Percentiles rank a stretch among this genome's conserved stretches.
These are phyloP conservation scores for Daldinia loculata DNA, from an alignment of 495 filamentous ascomycete genomes.

Conservation along the genomic window DNA sequence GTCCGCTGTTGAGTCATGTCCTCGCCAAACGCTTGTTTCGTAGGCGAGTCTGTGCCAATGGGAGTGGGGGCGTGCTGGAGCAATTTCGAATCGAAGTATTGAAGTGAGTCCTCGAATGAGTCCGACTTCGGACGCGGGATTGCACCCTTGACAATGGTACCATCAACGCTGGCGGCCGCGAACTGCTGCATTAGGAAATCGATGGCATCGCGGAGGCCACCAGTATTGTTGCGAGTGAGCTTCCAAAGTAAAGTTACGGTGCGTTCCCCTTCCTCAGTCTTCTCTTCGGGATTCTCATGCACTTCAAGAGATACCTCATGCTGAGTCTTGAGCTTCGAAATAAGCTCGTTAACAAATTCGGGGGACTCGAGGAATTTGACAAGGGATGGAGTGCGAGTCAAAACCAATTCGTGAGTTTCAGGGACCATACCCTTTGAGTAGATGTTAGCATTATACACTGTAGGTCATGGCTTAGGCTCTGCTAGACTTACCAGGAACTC, in stretches of 20 bases:
- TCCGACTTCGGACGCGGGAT: slow-evolving; percentile 97
- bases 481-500: slow-evolving; percentile 76
- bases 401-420: slow-evolving; percentile 88
- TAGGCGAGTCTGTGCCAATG: slow-evolving; percentile 84
- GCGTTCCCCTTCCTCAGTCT: slow-evolving; percentile 60
- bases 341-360: slow-evolving; percentile 79
- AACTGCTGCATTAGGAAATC: slow-evolving; percentile 89
- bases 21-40: slow-evolving; percentile 76
- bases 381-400: slow-evolving; percentile 76
- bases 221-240: slow-evolving; percentile 97
- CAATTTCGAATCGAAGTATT: slow-evolving; percentile 95
- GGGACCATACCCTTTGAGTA: slow-evolving; percentile 85
- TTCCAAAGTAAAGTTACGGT: slow-evolving; percentile 64
- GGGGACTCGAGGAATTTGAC: slow-evolving; percentile 79
- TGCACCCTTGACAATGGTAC: slow-evolving; percentile 85
- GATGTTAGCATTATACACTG: slow-evolving; percentile 41
- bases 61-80: slow-evolving; percentile 87
- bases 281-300: slow-evolving; percentile 62
- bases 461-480: neutral
- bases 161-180: slow-evolving; percentile 83
- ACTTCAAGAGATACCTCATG: slow-evolving; percentile 88
- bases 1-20: slow-evolving; percentile 77
- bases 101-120: slow-evolving; percentile 95
- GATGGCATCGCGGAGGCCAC: slow-evolving; percentile 92
- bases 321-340: slow-evolving; percentile 84